phyloP scores from a whole-genome alignment of 148 eudicot genomes.

The Nyssa sinensis region DNA sequence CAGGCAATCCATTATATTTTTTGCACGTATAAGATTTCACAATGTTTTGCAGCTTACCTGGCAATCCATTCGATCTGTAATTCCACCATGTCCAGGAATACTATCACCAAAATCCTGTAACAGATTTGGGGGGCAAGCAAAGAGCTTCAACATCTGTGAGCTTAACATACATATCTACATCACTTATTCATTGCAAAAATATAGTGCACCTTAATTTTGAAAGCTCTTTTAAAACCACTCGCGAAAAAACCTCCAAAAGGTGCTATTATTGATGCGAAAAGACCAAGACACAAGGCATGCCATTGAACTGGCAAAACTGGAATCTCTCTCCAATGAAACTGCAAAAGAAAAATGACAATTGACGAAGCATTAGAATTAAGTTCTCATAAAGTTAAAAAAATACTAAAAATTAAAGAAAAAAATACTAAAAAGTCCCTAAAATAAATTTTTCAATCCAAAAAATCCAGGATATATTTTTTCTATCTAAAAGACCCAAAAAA shows the following conservation, averaged over 20 bases:
- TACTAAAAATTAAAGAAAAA: background rate
- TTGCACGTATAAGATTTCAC: background rate
- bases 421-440: background rate
- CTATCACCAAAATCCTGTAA: slow-evolving; percentile 94
- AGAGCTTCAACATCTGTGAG: background rate
- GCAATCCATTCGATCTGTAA: slow-evolving; percentile 97
- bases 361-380: background rate
- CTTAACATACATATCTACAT: background rate
- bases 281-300: slow-evolving; percentile 87
- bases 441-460: no score
- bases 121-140: background rate
- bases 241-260: slow-evolving; percentile 99
- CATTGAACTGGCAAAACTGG: slow-evolving; percentile 81
- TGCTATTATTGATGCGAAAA: slow-evolving; percentile 90
- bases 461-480: no score
- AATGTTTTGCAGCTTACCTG: slow-evolving; percentile 45
- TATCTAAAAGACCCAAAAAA: no score
- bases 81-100: slow-evolving; percentile 97
- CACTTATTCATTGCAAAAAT: background rate
- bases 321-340: slow-evolving; percentile 87
- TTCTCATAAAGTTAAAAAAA: background rate
- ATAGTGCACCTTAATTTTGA: slow-evolving; percentile 76
- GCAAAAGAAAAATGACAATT: slow-evolving; percentile 20
- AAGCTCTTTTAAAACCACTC: slow-evolving; percentile 93
- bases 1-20: no score